These are phyloP conservation scores for Uronychia setigera DNA, from an alignment of 73 alveolate genomes.

Conservation along the genomic window DNA sequence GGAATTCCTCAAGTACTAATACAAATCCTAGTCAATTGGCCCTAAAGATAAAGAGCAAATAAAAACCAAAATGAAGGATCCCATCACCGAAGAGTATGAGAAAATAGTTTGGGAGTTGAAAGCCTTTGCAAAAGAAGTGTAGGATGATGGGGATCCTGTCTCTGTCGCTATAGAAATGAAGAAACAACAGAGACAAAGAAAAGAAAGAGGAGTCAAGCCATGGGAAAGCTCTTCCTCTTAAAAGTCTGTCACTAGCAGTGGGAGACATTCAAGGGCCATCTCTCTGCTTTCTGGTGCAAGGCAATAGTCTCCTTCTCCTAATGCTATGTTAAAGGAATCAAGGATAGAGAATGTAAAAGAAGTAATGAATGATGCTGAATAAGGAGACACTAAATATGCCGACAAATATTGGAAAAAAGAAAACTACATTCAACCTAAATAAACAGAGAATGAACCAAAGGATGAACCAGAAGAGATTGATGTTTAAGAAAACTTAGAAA, in stretches of 20 bases:
- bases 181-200: not conserved
- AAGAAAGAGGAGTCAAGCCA: not conserved
- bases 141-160: not conserved
- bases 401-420: too few relatives aligned
- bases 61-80: not conserved
- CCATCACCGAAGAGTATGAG: not conserved
- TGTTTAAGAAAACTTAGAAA: not conserved
- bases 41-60: not conserved
- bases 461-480: not conserved
- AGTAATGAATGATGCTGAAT: too few relatives aligned
- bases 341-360: too few relatives aligned
- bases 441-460: not conserved
- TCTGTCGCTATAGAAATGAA: not conserved
- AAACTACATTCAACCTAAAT: not conserved
- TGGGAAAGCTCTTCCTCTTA: constrained; percentile 1
- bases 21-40: not conserved
- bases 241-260: too few relatives aligned
- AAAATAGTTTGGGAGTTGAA: not conserved
- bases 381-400: too few relatives aligned
- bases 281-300: too few relatives aligned
- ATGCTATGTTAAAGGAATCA: too few relatives aligned
- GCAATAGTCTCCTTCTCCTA: too few relatives aligned
- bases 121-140: not conserved
- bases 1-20: not conserved
- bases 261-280: too few relatives aligned